Conservation (phyloP, 192 early-diverging fungal species). For the Backusella luteola region DNA sequence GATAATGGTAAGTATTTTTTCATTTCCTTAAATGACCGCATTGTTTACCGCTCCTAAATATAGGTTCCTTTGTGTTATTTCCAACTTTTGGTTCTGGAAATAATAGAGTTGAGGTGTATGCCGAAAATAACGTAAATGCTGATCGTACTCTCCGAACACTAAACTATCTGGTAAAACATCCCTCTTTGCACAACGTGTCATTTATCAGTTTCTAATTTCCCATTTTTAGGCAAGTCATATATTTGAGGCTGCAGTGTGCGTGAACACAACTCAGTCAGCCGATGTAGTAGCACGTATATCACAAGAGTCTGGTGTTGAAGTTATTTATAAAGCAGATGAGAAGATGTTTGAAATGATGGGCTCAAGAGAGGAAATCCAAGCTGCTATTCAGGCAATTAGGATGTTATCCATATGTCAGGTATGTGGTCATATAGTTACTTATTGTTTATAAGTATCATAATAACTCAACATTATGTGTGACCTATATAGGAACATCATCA, state of each 20-base stretch:
- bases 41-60: not conserved
- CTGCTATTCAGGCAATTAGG: slow-evolving; percentile 42
- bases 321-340: slow-evolving; percentile 47
- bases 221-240: slow-evolving; percentile 12
- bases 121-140: slow-evolving; percentile 62
- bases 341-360: slow-evolving; percentile 66
- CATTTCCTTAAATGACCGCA: not conserved
- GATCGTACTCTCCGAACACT: slow-evolving; percentile 68
- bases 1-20: slow-evolving; percentile 56
- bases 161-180: slow-evolving; percentile 61
- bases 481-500: slow-evolving; percentile 38
- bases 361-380: slow-evolving; percentile 51
- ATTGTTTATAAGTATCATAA: not conserved
- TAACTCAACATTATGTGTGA: not conserved
- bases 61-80: slow-evolving; percentile 50
- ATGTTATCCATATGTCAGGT: not conserved
- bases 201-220: not conserved
- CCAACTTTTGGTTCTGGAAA: slow-evolving; percentile 54
- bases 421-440: not conserved
- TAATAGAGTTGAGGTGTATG: slow-evolving; percentile 52
- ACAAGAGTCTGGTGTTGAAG: slow-evolving; percentile 54
- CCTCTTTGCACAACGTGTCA: slow-evolving; percentile 4
- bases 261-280: slow-evolving; percentile 11
- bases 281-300: slow-evolving; percentile 32
- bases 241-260: slow-evolving; percentile 3